Conservation (phyloP, 352 stramenopile genomes). For the Globisporangium cederbergense region DNA sequence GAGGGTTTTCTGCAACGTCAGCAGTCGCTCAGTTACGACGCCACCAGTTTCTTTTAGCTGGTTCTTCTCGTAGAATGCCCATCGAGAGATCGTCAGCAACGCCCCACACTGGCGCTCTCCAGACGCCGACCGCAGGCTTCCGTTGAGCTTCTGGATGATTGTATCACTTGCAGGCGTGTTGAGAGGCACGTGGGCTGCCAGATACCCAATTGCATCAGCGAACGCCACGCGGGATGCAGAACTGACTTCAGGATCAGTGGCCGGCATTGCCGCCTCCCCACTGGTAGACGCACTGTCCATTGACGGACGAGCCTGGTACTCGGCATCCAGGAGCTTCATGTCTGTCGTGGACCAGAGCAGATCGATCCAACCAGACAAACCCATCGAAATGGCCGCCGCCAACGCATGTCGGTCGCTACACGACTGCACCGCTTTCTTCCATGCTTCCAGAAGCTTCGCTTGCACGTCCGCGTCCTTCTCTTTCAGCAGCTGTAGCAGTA, state of each 20-base stretch:
- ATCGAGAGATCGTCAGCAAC: slow-evolving; percentile 49
- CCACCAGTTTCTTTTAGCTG: slow-evolving; percentile 1
- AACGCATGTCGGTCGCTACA: slow-evolving; percentile 24
- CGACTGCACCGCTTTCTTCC: slow-evolving; percentile 34
- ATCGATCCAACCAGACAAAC: slow-evolving; percentile 37
- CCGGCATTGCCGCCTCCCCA: background rate
- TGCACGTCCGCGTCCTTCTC: slow-evolving; percentile 34
- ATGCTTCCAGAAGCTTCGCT: slow-evolving; percentile 31
- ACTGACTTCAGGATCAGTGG: slow-evolving; percentile 18
- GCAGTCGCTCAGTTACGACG: slow-evolving; percentile 3
- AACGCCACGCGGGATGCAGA: slow-evolving; percentile 43
- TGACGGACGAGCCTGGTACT: slow-evolving; percentile 9
- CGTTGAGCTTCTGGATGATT: slow-evolving; percentile 22
- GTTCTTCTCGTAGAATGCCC: slow-evolving; percentile 42
- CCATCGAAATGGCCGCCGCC: slow-evolving; percentile 16
- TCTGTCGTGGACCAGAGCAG: slow-evolving; percentile 50
- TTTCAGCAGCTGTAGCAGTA: slow-evolving; percentile 60
- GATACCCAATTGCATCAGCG: slow-evolving; percentile 53
- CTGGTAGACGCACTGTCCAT: background rate
- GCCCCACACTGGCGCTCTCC: slow-evolving; percentile 62
- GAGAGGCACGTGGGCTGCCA: slow-evolving; percentile 30
- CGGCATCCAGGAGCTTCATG: slow-evolving; percentile 27
- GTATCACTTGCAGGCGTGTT: slow-evolving; percentile 14
- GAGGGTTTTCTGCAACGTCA: slow-evolving; percentile 24
- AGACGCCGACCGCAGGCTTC: slow-evolving; percentile 32